phyloP scores from a whole-genome alignment of 2,329 filamentous ascomycete species.

The Microdochium paspali region DNA sequence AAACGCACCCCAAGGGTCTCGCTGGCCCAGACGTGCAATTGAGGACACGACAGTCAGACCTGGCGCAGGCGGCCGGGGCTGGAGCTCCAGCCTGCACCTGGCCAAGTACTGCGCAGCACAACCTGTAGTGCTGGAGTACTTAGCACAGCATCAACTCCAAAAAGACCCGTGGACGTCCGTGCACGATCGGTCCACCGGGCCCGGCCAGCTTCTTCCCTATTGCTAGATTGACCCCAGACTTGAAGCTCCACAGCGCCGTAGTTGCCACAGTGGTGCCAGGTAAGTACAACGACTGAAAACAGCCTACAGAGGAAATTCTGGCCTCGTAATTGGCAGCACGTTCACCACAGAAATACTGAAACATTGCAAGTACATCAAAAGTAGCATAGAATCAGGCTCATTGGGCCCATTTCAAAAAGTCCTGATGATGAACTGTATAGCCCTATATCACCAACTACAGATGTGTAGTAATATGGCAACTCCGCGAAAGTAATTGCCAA shows the following conservation, averaged over 20 bases:
- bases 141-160: not conserved
- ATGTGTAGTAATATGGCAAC: too few relatives aligned
- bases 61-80: not conserved
- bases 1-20: not conserved
- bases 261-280: not conserved
- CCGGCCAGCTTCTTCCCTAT: not conserved
- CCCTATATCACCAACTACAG: too few relatives aligned
- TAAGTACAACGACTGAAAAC: not conserved
- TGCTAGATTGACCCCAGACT: not conserved
- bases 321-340: too few relatives aligned
- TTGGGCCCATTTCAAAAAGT: too few relatives aligned
- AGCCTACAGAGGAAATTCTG: too few relatives aligned
- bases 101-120: not conserved
- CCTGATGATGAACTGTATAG: too few relatives aligned
- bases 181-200: not conserved
- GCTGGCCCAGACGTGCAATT: not conserved
- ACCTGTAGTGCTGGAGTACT: not conserved
- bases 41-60: constrained; percentile 1
- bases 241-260: not conserved
- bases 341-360: too few relatives aligned
- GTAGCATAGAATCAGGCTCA: too few relatives aligned
- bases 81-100: not conserved
- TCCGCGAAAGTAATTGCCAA: not conserved
- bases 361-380: not conserved
- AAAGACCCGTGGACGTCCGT: not conserved